A percentile compares a stretch with the other conserved stretches of the same genome.
These are phyloP conservation scores for Suillus occidentalis DNA, from an alignment of 768 basidiomycete species.

Conservation along the genomic window DNA sequence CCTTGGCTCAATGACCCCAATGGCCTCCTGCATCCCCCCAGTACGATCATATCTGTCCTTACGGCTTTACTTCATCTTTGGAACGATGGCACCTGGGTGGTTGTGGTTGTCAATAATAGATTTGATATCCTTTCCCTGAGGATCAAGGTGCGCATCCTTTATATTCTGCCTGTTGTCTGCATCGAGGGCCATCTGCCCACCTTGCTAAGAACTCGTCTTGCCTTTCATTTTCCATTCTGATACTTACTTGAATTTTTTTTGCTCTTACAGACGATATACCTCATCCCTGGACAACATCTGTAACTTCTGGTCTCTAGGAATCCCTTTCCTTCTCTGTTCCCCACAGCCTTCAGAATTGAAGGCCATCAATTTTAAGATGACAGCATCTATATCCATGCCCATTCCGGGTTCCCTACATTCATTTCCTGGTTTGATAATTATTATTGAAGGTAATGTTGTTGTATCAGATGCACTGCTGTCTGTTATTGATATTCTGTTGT, in stretches of 20 bases:
- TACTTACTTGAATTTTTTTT: neutral
- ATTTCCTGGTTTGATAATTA: neutral
- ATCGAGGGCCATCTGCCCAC: neutral
- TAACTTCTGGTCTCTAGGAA: neutral
- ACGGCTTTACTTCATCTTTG: neutral
- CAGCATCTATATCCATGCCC: too few species aligned
- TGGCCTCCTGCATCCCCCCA: neutral
- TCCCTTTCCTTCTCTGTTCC: neutral
- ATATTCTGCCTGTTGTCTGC: neutral
- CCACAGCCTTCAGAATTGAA: neutral
- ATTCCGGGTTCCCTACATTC: neutral
- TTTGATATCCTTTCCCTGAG: neutral
- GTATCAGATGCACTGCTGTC: too few species aligned
- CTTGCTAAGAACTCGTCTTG: neutral
- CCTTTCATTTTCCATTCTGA: neutral
- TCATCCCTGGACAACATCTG: neutral
- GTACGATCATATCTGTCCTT: neutral
- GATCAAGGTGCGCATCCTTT: neutral
- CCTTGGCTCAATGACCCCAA: neutral
- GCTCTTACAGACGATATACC: neutral
- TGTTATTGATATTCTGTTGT: too few species aligned
- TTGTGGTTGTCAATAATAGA: neutral
- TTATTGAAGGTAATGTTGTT: neutral
- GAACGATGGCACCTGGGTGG: neutral
- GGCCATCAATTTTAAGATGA: neutral